Conservation (phyloP, 2,329 filamentous ascomycete species). For the Hyphodiscus sp. region DNA sequence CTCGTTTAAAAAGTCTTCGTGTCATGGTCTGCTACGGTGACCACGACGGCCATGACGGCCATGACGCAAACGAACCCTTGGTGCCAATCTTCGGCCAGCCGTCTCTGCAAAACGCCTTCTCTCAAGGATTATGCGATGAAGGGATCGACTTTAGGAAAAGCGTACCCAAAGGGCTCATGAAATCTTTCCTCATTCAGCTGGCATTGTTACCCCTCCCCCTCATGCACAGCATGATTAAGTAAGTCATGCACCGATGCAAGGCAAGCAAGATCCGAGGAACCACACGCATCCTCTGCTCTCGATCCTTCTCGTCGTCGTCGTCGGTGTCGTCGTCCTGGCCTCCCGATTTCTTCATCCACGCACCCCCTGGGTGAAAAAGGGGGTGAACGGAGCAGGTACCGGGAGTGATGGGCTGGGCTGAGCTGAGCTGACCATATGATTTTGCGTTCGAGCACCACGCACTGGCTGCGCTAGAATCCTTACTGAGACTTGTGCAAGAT, state of each 20-base stretch:
- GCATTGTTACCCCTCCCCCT: neutral
- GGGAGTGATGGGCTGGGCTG: neutral
- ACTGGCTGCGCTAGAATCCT: neutral
- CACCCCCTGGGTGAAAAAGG: neutral
- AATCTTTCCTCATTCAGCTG: neutral
- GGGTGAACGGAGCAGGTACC: neutral
- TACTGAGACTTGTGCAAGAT: neutral
- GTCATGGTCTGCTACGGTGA: no score
- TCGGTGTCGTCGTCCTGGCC: no score
- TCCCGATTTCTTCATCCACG: neutral
- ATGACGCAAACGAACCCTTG: neutral
- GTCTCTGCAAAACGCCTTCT: neutral
- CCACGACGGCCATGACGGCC: no score
- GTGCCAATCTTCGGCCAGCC: neutral
- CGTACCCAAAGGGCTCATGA: neutral
- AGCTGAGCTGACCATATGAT: neutral
- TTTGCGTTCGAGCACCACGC: neutral
- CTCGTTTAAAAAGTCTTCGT: neutral
- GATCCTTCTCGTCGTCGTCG: no score
- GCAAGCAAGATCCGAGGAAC: neutral
- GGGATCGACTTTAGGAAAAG: neutral
- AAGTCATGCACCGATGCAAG: no score
- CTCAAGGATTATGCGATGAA: neutral
- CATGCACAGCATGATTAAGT: neutral
- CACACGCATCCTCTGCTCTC: neutral